Evolutionary conservation across 306 rosid species (phyloP).

Genomic region (Boehmeria nivea): DNA sequence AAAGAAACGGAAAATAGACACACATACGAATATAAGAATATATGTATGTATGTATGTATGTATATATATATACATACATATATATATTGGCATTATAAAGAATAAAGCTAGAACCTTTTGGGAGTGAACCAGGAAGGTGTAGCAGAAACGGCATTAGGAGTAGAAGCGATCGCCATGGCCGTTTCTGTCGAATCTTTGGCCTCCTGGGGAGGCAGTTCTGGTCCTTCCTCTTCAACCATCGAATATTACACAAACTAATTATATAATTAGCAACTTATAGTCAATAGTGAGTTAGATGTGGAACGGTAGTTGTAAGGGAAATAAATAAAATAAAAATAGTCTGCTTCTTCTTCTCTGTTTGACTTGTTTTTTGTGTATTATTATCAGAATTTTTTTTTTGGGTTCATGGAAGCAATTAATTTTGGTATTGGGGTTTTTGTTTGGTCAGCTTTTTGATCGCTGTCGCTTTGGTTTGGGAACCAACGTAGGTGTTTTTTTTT

Average conservation of each 20-base stretch:
- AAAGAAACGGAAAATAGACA: too few species aligned
- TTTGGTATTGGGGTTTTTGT: too few species aligned
- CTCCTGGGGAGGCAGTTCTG: constrained; percentile 12
- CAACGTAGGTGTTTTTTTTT: too few species aligned
- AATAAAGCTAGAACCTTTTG: constrained; percentile 52
- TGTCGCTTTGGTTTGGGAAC: too few species aligned
- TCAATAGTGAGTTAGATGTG: background rate
- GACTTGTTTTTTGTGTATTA: background rate
- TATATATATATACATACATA: too few species aligned
- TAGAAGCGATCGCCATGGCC: constrained; percentile 24
- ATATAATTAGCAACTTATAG: background rate
- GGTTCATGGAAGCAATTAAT: too few species aligned
- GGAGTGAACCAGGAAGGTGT: constrained; percentile 74
- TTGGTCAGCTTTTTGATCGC: background rate
- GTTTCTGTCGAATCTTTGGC: constrained; percentile 21
- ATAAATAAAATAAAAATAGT: background rate
- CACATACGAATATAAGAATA: too few species aligned
- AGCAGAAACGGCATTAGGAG: constrained; percentile 1
- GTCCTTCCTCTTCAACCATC: constrained; percentile 7
- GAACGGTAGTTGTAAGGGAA: background rate
- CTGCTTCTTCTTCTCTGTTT: background rate
- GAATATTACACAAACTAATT: background rate
- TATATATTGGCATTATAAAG: background rate
- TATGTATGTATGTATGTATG: too few species aligned
- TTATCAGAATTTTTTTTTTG: too few species aligned